phyloP scores from a whole-genome alignment of 495 filamentous ascomycete genomes.

The Aspergillus wentii region DNA sequence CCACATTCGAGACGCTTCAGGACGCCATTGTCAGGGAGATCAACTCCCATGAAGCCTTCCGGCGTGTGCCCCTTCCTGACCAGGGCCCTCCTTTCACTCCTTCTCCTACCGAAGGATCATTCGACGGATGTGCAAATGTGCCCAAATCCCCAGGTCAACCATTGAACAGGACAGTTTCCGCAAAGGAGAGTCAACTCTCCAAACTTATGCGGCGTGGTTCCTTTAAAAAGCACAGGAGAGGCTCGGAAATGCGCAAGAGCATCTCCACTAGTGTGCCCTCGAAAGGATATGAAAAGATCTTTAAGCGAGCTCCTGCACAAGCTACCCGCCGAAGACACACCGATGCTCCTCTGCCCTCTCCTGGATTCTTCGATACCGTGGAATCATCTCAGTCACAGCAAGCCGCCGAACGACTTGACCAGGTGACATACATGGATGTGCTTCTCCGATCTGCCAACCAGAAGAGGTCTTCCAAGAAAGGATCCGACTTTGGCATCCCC shows the following conservation, averaged over 20 bases:
- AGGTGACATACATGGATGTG: slow-evolving; percentile 34
- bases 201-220: slow-evolving; percentile 30
- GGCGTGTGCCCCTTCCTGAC: slow-evolving; percentile 29
- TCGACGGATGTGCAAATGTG: slow-evolving; percentile 10
- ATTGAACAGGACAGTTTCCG: slow-evolving; percentile 18
- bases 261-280: slow-evolving; percentile 28
- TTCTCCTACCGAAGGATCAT: slow-evolving; percentile 19
- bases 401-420: slow-evolving; percentile 6
- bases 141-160: slow-evolving; percentile 2
- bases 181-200: slow-evolving; percentile 23
- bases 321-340: slow-evolving; percentile 34
- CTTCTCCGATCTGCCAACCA: slow-evolving; percentile 14
- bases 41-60: slow-evolving; percentile 45
- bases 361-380: slow-evolving; percentile 24
- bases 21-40: slow-evolving; percentile 45
- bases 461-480: slow-evolving; percentile 3
- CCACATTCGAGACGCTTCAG: slow-evolving; percentile 41
- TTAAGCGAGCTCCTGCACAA: slow-evolving; percentile 14
- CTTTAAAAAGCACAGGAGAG: slow-evolving; percentile 26
- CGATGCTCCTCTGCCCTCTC: slow-evolving; percentile 33
- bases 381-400: slow-evolving; percentile 5
- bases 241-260: slow-evolving; percentile 27
- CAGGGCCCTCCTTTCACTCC: slow-evolving; percentile 35
- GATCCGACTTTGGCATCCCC: not conserved
- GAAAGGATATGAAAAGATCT: too few relatives aligned